A percentile compares a stretch with the other conserved stretches of the same genome.
Conservation (phyloP, 441 rosid genomes). For the Breynia disticha region DNA sequence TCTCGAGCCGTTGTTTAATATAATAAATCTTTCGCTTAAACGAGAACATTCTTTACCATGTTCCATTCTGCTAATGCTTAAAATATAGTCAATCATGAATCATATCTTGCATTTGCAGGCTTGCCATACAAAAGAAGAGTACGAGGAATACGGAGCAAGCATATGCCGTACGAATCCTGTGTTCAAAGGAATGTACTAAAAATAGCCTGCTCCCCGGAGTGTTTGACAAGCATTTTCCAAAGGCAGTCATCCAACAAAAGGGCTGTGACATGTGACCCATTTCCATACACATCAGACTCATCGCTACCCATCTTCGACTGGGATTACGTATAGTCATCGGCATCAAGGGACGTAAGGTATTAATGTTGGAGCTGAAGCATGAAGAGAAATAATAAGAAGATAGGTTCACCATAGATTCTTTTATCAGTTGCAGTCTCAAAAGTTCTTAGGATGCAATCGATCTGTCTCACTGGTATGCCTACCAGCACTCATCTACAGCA, state of each 20-base stretch:
- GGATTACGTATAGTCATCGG: constrained; percentile 8
- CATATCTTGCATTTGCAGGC: constrained; percentile 38
- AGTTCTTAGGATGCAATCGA: constrained; percentile 18
- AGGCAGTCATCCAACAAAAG: constrained; percentile 6
- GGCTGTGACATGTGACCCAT: constrained; percentile 14
- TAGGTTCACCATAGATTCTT: constrained; percentile 33
- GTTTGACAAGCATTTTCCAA: constrained; percentile 11
- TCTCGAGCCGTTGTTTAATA: background rate
- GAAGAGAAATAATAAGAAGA: constrained; percentile 5
- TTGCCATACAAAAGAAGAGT: constrained; percentile 94
- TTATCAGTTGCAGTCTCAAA: constrained; percentile 20
- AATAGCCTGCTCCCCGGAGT: constrained; percentile 12
- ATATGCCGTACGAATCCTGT: constrained; percentile 97
- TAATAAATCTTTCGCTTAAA: background rate
- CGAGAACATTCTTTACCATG: background rate
- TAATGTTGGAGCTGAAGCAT: constrained; percentile 11
- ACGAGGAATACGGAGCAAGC: constrained; percentile 96
- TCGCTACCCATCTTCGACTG: constrained; percentile 7
- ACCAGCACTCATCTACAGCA: constrained; percentile 11
- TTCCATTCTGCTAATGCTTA: background rate
- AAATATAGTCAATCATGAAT: constrained; percentile 4
- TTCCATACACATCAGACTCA: constrained; percentile 13
- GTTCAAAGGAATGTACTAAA: constrained; percentile 94
- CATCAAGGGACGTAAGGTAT: constrained; percentile 19
- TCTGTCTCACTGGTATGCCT: constrained; percentile 14